Base-by-base conservation (phyloP, 1,284 basidiomycete species). In the Sporisorium exsertum region DNA sequence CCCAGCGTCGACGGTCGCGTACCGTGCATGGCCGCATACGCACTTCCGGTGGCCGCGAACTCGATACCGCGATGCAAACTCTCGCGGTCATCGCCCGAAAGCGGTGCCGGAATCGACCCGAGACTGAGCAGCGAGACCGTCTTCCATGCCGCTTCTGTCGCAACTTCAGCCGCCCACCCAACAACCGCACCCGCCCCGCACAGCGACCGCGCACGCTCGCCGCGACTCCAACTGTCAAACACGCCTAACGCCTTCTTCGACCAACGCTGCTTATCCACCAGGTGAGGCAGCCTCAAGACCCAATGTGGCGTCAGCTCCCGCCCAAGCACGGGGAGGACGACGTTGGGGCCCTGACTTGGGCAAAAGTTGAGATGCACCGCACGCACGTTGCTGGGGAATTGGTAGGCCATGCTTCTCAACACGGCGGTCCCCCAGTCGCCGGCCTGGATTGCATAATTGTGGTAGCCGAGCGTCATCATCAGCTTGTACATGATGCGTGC, bases 1-100 rank as follows among this genome's bases (percentile, higher is more conserved):
- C 85, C 86, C 20, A 87, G 85, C 0, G 87, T 88, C 0, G 83
- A 83, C 0, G 87, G 86, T 40, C 85, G 74, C 0, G 87, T 87
- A 0, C 57, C 80, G 10, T 86, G 86, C 64, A 81, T 66, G 5
- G 56, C 35, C 0, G 82, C 73, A 55, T 86, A 85, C 0, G 74
- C 82, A 12, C 43, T 58, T n/a, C 81, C 82, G 2, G 54, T 64
- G 0, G 63, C 55, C 10, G 53, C 35, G 58, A 84, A 85, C 22
- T 67, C 64, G 12, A 81, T 55, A 5, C 74, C 66, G 3, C 80
- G 59, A 18, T 56, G 47, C 12, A 83, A 35, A 12, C 68, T 70
- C 6, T 58, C 50, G 1, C 70, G 58, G 12, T 84, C 83, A 20
- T 82, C 73, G n/a, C 79, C 70, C 16, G 57, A 59, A 40, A 79